Percentiles rank a stretch among this genome's conserved stretches.
Conservation (phyloP, 768 basidiomycete genomes). For the Gymnopilus junonius region DNA sequence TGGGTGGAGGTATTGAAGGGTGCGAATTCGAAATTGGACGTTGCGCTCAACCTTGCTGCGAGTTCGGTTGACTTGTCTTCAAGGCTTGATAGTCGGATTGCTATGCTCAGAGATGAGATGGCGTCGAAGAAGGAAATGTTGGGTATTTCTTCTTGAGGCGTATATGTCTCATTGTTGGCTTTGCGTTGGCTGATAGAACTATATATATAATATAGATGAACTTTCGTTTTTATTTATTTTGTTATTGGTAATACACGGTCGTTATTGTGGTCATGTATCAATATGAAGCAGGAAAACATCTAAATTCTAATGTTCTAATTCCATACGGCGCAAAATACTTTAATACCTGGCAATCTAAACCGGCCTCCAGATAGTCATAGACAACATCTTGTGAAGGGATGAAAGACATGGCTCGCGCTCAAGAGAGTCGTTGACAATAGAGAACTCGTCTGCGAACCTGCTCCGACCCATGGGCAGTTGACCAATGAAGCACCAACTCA, state of each 20-base stretch:
- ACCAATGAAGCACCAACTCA: constrained; percentile 31
- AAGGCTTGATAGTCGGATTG: constrained; percentile 69
- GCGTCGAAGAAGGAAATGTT: constrained; percentile 58
- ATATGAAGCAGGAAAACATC: too few species aligned
- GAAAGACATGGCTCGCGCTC: constrained; percentile 10
- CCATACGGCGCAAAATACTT: not conserved
- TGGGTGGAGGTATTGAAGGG: constrained; percentile 56
- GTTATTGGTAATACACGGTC: not conserved
- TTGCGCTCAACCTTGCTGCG: constrained; percentile 52
- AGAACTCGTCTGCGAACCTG: not conserved
- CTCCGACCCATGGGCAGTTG: constrained; percentile 18
- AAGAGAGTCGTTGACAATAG: not conserved
- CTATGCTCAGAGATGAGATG: constrained; percentile 76
- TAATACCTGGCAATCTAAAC: not conserved
- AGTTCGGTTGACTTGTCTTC: constrained; percentile 66
- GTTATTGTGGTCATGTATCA: too few species aligned
- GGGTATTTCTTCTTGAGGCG: not conserved
- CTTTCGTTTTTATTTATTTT: too few species aligned
- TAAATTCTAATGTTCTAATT: too few species aligned
- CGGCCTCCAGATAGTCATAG: constrained; percentile 14
- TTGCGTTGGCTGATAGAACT: too few species aligned
- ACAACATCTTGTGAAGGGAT: constrained; percentile 15
- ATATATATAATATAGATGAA: too few species aligned
- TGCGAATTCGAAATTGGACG: constrained; percentile 55
- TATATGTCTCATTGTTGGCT: not conserved